A percentile compares a stretch with the other conserved stretches of the same genome.
phyloP scores from a whole-genome alignment of 352 stramenopile species.

The Phytophthora colocasiae region DNA sequence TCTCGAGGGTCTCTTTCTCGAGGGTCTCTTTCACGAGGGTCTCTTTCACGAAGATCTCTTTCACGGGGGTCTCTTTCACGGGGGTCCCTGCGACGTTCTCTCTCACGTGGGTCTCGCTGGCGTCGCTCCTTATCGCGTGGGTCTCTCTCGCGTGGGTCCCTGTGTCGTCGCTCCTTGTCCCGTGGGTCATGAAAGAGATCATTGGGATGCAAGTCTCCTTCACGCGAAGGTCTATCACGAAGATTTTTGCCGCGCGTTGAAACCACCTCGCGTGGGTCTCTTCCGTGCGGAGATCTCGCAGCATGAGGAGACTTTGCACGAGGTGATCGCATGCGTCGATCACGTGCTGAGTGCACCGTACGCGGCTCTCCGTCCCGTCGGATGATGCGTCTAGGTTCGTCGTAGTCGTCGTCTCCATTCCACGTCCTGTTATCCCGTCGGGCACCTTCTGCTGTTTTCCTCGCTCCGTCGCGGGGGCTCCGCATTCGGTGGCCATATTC shows the following conservation, averaged over 20 bases:
- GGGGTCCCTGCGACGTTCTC: conserved; percentile 5
- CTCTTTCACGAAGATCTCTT: conserved; percentile 11
- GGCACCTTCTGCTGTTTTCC: conserved; percentile 13
- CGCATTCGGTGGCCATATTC: conserved; percentile 13
- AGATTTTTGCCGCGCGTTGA: conserved; percentile 12
- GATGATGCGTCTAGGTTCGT: conserved; percentile 6
- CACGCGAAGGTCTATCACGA: conserved; percentile 11
- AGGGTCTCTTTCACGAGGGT: conserved; percentile 9
- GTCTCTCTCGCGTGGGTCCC: conserved; percentile 16
- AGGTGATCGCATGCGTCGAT: conserved; percentile 26
- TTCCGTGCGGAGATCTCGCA: conserved; percentile 19
- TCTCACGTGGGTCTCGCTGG: conserved; percentile 8
- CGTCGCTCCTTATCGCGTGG: conserved; percentile 17
- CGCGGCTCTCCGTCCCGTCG: conserved; percentile 15
- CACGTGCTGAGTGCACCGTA: conserved; percentile 17
- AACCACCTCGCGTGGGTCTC: conserved; percentile 22
- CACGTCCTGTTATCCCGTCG: conserved; percentile 35
- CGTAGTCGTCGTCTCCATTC: conserved; percentile 32
- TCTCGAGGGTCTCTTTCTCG: conserved; percentile 14
- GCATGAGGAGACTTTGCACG: conserved; percentile 20
- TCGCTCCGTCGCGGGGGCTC: conserved; percentile 7
- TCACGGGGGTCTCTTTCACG: conserved; percentile 6
- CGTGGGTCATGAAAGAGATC: conserved; percentile 11
- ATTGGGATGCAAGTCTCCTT: conserved; percentile 13
- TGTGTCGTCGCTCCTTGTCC: conserved; percentile 11